Conservation (phyloP, 768 basidiomycete genomes). For the Terana coerulea region DNA sequence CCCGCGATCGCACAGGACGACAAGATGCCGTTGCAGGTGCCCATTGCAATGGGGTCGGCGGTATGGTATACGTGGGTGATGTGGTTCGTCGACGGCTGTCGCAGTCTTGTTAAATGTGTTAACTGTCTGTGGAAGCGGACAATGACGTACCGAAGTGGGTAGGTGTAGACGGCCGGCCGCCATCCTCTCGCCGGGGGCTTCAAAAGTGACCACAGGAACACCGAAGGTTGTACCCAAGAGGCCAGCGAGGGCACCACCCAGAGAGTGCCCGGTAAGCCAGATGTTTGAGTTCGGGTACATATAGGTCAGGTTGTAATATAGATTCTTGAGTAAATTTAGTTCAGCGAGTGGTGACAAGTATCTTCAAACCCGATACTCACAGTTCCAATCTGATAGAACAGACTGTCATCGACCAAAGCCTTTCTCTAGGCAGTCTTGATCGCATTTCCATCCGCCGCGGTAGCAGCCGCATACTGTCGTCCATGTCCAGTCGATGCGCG, state of each 20-base stretch:
- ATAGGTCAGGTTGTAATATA: slow-evolving; percentile 92
- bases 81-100: slow-evolving; percentile 67
- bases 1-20: slow-evolving; percentile 83
- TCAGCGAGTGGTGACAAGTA: neutral
- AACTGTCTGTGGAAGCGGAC: neutral
- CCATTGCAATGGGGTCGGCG: slow-evolving; percentile 93
- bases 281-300: slow-evolving; percentile 90
- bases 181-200: slow-evolving; percentile 83
- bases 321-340: slow-evolving; percentile 49
- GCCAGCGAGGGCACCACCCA: slow-evolving; percentile 72
- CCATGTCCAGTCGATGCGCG: slow-evolving; percentile 91
- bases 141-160: slow-evolving; percentile 65
- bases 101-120: neutral
- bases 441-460: slow-evolving; percentile 75
- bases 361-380: slow-evolving; percentile 41
- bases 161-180: slow-evolving; percentile 81
- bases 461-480: slow-evolving; percentile 90
- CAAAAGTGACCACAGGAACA: slow-evolving; percentile 80
- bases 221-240: slow-evolving; percentile 89
- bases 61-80: slow-evolving; percentile 92
- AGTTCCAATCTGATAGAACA: slow-evolving; percentile 89
- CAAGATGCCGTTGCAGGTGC: slow-evolving; percentile 75
- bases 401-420: slow-evolving; percentile 71
- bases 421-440: slow-evolving; percentile 71
- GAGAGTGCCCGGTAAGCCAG: slow-evolving; percentile 80